Evolutionary conservation across 352 stramenopile genomes (phyloP).

Genomic region (Phytopythium kandeliae): DNA sequence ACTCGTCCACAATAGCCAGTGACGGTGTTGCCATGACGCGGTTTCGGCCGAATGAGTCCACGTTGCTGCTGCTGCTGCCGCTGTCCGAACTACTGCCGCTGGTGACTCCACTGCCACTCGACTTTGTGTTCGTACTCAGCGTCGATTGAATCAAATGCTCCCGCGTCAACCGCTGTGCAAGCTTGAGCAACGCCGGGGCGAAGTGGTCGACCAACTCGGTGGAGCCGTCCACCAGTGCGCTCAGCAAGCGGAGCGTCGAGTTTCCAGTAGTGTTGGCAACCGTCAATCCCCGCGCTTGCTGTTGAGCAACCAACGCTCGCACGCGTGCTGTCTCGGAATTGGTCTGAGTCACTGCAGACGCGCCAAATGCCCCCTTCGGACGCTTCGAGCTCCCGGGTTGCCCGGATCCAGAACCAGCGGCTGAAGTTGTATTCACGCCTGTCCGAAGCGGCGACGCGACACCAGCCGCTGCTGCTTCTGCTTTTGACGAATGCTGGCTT

Average conservation of each 20-base stretch:
- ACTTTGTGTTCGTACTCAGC: constrained; percentile 12
- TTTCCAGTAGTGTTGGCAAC: constrained; percentile 61
- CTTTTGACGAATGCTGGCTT: neutral
- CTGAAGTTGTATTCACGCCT: neutral
- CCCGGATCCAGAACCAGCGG: neutral
- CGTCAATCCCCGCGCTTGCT: constrained; percentile 27
- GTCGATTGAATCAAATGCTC: constrained; percentile 73
- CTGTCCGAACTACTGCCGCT: constrained; percentile 3
- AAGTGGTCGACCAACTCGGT: constrained; percentile 79
- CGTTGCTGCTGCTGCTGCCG: constrained; percentile 13
- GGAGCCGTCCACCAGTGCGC: constrained; percentile 40
- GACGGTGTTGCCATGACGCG: constrained; percentile 86
- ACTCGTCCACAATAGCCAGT: constrained; percentile 80
- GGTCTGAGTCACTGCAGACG: constrained; percentile 29
- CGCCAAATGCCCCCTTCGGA: constrained; percentile 28
- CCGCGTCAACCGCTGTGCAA: constrained; percentile 78
- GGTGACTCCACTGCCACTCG: constrained; percentile 1
- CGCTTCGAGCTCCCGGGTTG: constrained; percentile 21
- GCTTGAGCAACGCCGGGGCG: constrained; percentile 66
- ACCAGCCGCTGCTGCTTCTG: constrained; percentile 5
- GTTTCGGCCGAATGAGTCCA: constrained; percentile 75
- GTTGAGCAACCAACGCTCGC: constrained; percentile 39
- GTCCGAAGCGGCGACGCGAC: constrained; percentile 5
- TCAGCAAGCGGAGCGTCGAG: constrained; percentile 67
- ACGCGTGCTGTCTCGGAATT: constrained; percentile 55